These are phyloP conservation scores for Sungouiella thailandica DNA, from an alignment of 805 yeast genomes.

Conservation along the genomic window DNA sequence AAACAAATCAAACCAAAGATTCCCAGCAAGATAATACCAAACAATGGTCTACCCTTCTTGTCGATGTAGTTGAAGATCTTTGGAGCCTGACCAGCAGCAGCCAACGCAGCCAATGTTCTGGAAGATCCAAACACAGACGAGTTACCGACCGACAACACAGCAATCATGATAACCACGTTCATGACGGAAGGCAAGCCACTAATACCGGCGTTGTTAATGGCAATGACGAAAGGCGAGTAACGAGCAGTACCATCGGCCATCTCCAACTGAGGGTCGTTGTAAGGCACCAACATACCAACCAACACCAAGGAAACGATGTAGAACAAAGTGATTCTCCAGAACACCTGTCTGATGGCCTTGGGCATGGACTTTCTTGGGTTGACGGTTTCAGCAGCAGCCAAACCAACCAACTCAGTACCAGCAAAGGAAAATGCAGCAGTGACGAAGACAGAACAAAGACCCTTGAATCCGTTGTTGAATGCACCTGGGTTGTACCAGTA, in stretches of 20 bases:
- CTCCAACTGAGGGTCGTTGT: slow-evolving; percentile 42
- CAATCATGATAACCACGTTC: slow-evolving; percentile 67
- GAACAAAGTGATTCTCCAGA: slow-evolving; percentile 59
- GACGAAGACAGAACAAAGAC: slow-evolving; percentile 55
- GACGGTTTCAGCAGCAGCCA: slow-evolving; percentile 62
- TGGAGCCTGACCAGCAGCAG: slow-evolving; percentile 70
- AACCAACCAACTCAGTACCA: slow-evolving; percentile 62
- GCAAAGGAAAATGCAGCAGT: slow-evolving; percentile 63
- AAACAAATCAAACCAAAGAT: slow-evolving; percentile 58
- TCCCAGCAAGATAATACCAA: slow-evolving; percentile 29
- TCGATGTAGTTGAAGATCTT: slow-evolving; percentile 39
- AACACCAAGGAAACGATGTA: slow-evolving; percentile 44
- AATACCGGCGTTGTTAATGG: slow-evolving; percentile 58
- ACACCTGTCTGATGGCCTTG: slow-evolving; percentile 58
- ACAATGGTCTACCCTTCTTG: slow-evolving; percentile 38
- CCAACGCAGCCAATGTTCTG: slow-evolving; percentile 61
- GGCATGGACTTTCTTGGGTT: slow-evolving; percentile 61
- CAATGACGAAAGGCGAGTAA: slow-evolving; percentile 69
- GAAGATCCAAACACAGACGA: slow-evolving; percentile 72
- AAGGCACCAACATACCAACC: slow-evolving; percentile 46
- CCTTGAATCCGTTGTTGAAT: slow-evolving; percentile 54
- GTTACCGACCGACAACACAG: slow-evolving; percentile 74
- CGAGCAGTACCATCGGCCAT: slow-evolving; percentile 52
- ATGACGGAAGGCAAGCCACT: slow-evolving; percentile 64
- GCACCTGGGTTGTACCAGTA: slow-evolving; percentile 61